Conservation (phyloP, 2,329 filamentous ascomycete species). For the Periconia digitata region DNA sequence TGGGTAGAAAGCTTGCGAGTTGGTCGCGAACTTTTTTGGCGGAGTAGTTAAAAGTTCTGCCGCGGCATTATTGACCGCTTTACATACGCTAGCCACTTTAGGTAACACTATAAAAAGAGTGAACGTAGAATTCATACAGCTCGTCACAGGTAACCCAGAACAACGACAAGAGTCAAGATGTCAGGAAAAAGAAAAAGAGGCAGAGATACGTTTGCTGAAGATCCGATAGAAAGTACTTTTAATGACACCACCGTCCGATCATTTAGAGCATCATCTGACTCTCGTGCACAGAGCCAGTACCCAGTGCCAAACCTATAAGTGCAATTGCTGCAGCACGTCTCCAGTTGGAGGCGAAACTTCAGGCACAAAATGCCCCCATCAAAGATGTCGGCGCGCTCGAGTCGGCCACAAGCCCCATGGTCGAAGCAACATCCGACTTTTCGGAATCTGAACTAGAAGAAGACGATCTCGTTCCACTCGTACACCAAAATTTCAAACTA, state of each 20-base stretch:
- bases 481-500: conserved; percentile 26
- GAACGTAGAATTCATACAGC: conserved; percentile 9
- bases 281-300: conserved; percentile 10
- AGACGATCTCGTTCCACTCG: conserved; percentile 4
- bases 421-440: conserved; percentile 16
- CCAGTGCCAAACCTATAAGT: conserved; percentile 28
- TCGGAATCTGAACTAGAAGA: conserved; percentile 23
- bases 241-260: background rate
- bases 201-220: conserved; percentile 4
- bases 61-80: conserved; percentile 11
- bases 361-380: conserved; percentile 8
- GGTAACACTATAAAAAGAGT: conserved; percentile 19
- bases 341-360: conserved; percentile 18
- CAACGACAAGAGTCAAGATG: conserved; percentile 20
- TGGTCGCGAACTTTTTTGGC: conserved; percentile 33
- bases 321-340: conserved; percentile 38
- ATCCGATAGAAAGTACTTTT: conserved; percentile 12
- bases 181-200: conserved; percentile 34
- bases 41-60: conserved; percentile 22
- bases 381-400: conserved; percentile 14
- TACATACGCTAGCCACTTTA: conserved; percentile 13
- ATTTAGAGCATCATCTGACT: conserved; percentile 1
- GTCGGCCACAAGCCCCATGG: conserved; percentile 18
- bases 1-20: conserved; percentile 12
- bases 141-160: background rate